Conservation (phyloP, 1,284 basidiomycete genomes). For the Sanguinoderma infundibulare region DNA sequence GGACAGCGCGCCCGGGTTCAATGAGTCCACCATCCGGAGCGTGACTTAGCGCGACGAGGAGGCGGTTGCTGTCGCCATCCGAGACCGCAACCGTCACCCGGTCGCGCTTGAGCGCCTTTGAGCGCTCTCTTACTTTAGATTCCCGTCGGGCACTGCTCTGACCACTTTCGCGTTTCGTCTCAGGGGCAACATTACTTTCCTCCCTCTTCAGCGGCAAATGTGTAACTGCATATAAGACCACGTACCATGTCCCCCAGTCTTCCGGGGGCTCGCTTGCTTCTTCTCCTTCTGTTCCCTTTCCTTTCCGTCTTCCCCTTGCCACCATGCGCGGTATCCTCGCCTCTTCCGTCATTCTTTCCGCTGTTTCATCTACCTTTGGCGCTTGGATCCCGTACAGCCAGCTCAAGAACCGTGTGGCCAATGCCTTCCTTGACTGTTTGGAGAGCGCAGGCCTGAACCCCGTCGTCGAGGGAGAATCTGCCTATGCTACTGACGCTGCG, state of each 20-base stretch:
- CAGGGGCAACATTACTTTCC: too few species aligned
- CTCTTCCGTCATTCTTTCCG: conserved; percentile 6
- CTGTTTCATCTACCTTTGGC: not conserved
- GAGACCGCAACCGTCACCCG: too few species aligned
- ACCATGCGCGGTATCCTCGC: conserved; percentile 5
- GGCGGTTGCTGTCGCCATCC: too few species aligned
- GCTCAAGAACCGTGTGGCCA: conserved; percentile 3
- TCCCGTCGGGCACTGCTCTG: too few species aligned
- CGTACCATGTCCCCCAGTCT: not conserved
- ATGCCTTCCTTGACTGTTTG: conserved; percentile 4
- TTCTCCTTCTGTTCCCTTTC: not conserved
- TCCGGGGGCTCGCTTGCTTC: not conserved
- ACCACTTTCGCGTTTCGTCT: too few species aligned
- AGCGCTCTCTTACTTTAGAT: too few species aligned
- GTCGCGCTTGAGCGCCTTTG: too few species aligned
- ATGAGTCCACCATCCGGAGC: too few species aligned
- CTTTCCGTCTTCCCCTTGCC: not conserved
- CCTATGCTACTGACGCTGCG: conserved; percentile 5
- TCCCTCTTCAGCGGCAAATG: not conserved
- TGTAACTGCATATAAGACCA: not conserved
- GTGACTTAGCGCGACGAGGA: too few species aligned
- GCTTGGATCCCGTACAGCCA: conserved; percentile 6
- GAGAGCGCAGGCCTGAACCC: conserved; percentile 6
- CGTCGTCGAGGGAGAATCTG: conserved; percentile 10
- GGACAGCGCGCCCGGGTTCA: too few species aligned